Conservation (phyloP, 345 rosid genomes). For the Salix udensis region DNA sequence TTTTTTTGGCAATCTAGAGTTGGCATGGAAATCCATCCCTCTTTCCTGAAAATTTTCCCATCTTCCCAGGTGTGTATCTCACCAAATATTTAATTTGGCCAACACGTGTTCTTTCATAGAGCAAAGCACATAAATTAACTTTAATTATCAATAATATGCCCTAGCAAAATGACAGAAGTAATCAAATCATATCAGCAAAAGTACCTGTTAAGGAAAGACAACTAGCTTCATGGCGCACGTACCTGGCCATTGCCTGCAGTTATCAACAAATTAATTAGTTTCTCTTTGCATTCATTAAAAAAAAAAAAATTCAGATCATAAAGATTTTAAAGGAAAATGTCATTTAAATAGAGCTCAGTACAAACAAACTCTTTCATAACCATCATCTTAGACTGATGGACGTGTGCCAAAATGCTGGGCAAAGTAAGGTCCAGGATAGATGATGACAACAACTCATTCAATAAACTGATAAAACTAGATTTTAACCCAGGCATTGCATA, state of each 20-base stretch:
- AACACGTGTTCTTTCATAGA: too few species aligned
- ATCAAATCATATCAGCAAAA: not conserved
- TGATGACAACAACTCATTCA: not conserved
- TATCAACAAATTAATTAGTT: conserved; percentile 16
- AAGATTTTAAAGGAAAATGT: not conserved
- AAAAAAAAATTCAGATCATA: not conserved
- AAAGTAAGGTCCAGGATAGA: not conserved
- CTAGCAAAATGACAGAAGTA: too few species aligned
- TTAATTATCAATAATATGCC: not conserved
- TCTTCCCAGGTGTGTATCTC: too few species aligned
- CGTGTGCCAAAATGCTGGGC: not conserved
- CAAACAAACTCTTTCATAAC: not conserved
- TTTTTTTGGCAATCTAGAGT: too few species aligned
- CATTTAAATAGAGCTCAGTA: not conserved
- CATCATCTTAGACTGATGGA: not conserved
- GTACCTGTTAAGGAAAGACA: conserved; percentile 84
- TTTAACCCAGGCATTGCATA: not conserved
- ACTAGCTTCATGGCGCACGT: conserved; percentile 69
- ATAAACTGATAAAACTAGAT: not conserved
- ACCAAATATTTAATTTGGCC: too few species aligned
- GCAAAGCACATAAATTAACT: not conserved
- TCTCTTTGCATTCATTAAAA: not conserved
- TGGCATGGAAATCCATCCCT: too few species aligned
- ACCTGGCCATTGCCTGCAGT: conserved; percentile 88
- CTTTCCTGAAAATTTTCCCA: too few species aligned